Evolutionary conservation across 1,284 basidiomycete species (phyloP), one percentile per base, ranked within the genome.

Genomic region (Leccinum subfulvum): DNA sequence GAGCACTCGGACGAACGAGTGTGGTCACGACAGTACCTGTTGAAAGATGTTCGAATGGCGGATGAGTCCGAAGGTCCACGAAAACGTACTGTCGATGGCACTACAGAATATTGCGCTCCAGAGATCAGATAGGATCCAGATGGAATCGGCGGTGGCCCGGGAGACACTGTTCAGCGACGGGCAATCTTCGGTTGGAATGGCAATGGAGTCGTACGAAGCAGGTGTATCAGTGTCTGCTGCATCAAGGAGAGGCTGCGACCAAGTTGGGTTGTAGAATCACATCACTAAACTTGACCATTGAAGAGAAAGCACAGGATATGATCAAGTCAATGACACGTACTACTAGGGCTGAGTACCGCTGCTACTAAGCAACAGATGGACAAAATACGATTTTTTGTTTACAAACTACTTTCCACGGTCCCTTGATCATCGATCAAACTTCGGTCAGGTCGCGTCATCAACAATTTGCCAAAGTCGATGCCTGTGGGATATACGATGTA

Each of bases 21-120:
- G 91, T 92, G 39, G 91, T 91, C 64, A 90, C 88, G 67, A 91
- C 85, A 5, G 89, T 91, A 63, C 88, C 88, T 91, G 59, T 56
- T 60, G 60, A 57, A 44, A 58, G 60, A 59, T 60, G 60, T 7
- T 35, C n/a, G 26, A 1, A 21, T 21, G 21, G 21, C 10, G 41
- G n/a, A 37, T 47, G 44, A 9, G 47, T 3, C 10, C 3, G 37
- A 11, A 64, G 56, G 64, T 56, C 44, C 56, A 56, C 33, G 58
- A 65, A 58, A 60, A 71, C 5, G 30, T 30, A 85, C 91, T 91
- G 73, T 95, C 92, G 67, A 95, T 83, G 56, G 92, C 89, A 67
- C 89, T 89, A 53, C 95, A 80, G 71, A 95, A 88, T 26, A 92
- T 88, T 49, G 86, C 88, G 68, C 86, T 88, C 89, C 89, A 92